Evolutionary conservation across 768 basidiomycete genomes (phyloP), one percentile per base, ranked within the genome.

Genomic region (Leccinum variicolor): DNA sequence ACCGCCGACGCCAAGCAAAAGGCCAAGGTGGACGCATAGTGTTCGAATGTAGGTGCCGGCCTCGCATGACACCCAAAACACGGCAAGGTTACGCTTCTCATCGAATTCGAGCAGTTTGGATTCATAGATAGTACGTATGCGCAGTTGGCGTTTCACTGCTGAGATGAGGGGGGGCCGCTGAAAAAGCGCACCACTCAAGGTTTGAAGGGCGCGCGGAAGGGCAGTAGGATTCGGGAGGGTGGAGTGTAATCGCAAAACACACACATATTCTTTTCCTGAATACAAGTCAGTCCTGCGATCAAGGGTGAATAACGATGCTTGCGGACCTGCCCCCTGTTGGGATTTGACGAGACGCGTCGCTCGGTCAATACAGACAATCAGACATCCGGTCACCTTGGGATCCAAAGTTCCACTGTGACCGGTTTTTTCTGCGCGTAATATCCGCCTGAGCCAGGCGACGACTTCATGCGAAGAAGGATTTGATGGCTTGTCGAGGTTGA

Each of bases 401-500:
- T 99, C 97, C 49, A 99, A 83, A 46, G 97, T 99, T 63, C 97
- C 97, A 58, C 94, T 97, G 76, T 99, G 97, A 43, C 97, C 97
- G 0, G 97, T 99, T 77, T 99, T 98, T 75, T 98, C 97, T 25
- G 90, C 93, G 21, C 95, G 87, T 54, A 99, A 75, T 62, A 99
- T 99, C n/a, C 97, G 85, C 65, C 95, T 84, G 61, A 99, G 77
- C 97, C 97, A 99, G 15, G 97, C 97, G 63, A 99, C 97, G 54
- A 99, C 97, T 80, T 99, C 97, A 74, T 99, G 97, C 5, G 95
- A 96, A 17, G 95, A 97, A 4, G 96, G 96, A 76, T 98, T 99
- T 31, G 96, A 98, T 23, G 97, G 97, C 71, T 99, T 99, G 84
- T 99, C 97, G 64, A 99, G 81, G 77, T 99, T 99, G 73, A 99